These are phyloP conservation scores for Paramecium sexaurelia DNA, from an alignment of 73 alveolate genomes.

Conservation along the genomic window DNA sequence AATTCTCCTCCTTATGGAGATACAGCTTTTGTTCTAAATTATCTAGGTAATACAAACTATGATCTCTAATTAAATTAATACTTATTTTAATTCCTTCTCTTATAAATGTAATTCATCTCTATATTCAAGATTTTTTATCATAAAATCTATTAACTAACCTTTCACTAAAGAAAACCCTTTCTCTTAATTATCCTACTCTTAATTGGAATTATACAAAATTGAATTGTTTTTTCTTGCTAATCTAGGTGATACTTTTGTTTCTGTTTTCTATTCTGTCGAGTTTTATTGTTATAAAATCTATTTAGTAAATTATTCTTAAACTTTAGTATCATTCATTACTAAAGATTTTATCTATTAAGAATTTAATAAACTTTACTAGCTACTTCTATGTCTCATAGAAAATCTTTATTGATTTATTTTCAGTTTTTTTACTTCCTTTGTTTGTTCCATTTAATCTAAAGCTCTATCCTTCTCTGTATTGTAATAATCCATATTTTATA, in stretches of 20 bases:
- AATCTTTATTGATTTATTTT: neutral
- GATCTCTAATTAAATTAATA: neutral
- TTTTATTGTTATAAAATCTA: neutral
- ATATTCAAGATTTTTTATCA: constrained; percentile 38
- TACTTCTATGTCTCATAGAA: neutral
- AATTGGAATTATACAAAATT: neutral
- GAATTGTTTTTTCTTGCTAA: neutral
- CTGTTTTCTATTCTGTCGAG: neutral
- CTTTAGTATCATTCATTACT: neutral
- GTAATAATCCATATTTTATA: neutral
- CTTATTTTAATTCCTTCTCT: constrained; percentile 26
- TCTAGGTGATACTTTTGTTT: neutral
- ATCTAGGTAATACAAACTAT: constrained; percentile 41
- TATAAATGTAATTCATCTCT: constrained; percentile 9
- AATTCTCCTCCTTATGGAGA: constrained; percentile 15
- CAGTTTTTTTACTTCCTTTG: neutral
- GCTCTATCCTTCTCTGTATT: constrained; percentile 21
- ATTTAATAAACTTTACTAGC: neutral
- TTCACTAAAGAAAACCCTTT: neutral
- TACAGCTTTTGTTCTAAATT: neutral
- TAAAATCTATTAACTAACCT: neutral
- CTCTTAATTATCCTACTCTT: neutral
- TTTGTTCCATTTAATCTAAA: neutral
- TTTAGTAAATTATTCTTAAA: neutral
- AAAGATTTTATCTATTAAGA: neutral